phyloP scores from a whole-genome alignment of 202 grass and related monocot genomes.

The Tripidium arundinaceum region DNA sequence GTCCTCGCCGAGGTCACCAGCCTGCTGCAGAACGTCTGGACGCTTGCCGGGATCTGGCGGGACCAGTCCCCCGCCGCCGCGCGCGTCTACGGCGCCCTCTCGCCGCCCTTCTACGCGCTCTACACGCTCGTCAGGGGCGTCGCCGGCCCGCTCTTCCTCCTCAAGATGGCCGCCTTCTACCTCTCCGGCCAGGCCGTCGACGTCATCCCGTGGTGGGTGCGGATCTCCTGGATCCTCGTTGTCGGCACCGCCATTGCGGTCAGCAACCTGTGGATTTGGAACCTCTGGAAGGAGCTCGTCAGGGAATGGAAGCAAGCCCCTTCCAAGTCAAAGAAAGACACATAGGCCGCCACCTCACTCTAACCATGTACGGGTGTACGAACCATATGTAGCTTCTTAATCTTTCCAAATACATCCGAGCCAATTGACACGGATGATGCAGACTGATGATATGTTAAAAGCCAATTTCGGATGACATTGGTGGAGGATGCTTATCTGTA shows the following conservation, averaged over 20 bases:
- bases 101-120: constrained; percentile 75
- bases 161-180: constrained; percentile 72
- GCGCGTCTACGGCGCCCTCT: constrained; percentile 51
- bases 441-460: neutral
- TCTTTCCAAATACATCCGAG: neutral
- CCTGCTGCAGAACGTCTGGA: constrained; percentile 83
- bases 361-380: neutral
- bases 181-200: constrained; percentile 60
- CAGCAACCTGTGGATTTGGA: constrained; percentile 94
- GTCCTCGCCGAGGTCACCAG: constrained; percentile 85
- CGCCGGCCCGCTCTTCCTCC: constrained; percentile 68
- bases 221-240: constrained; percentile 78
- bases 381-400: neutral
- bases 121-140: constrained; percentile 84
- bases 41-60: constrained; percentile 74
- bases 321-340: constrained; percentile 58
- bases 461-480: constrained; percentile 12
- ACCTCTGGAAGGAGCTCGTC: constrained; percentile 73
- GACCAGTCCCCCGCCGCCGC: constrained; percentile 50
- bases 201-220: constrained; percentile 81
- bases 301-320: constrained; percentile 44
- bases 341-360: constrained; percentile 7
- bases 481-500: constrained; percentile 13
- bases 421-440: neutral
- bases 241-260: constrained; percentile 71